A percentile compares a stretch with the other conserved stretches of the same genome.
Conservation (phyloP, 202 grass and related monocot genomes). For the Saccharum hybrid region DNA sequence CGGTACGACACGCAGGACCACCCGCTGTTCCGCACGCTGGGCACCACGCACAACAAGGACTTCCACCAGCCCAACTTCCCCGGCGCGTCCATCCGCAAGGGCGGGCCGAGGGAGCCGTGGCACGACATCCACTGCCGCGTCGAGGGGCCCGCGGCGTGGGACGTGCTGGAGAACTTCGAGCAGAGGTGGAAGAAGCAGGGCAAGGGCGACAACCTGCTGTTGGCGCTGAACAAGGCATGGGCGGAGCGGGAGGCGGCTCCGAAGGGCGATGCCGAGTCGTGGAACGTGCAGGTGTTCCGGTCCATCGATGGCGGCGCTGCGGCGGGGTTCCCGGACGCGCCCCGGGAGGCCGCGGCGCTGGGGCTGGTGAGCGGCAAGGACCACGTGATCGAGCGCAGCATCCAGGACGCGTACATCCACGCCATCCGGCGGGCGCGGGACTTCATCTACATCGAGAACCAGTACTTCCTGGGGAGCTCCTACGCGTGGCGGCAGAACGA, state of each 20-base stretch:
- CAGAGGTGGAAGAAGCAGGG: not conserved
- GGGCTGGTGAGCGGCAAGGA: conserved; percentile 79
- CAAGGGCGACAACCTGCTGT: not conserved
- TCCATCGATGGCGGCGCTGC: conserved; percentile 83
- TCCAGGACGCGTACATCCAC: conserved; percentile 88
- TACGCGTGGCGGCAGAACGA: conserved; percentile 57
- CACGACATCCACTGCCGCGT: conserved; percentile 77
- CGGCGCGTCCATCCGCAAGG: conserved; percentile 25
- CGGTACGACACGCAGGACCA: not conserved
- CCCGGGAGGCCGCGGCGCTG: conserved; percentile 28
- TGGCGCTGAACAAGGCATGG: conserved; percentile 35
- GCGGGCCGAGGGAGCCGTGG: conserved; percentile 83
- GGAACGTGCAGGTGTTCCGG: conserved; percentile 93
- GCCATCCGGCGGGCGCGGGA: conserved; percentile 79
- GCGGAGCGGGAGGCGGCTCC: not conserved
- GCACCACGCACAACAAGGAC: not conserved
- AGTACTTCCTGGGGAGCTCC: conserved; percentile 90
- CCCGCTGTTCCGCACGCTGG: not conserved
- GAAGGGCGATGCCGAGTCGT: conserved; percentile 42
- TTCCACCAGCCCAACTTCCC: not conserved
- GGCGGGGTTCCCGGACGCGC: conserved; percentile 42
- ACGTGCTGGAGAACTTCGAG: not conserved
- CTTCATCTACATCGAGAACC: conserved; percentile 97
- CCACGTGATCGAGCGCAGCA: conserved; percentile 77
- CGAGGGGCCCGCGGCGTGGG: conserved; percentile 48